Conservation (phyloP, 768 basidiomycete species). For the Rhizopogon vinicolor region DNA sequence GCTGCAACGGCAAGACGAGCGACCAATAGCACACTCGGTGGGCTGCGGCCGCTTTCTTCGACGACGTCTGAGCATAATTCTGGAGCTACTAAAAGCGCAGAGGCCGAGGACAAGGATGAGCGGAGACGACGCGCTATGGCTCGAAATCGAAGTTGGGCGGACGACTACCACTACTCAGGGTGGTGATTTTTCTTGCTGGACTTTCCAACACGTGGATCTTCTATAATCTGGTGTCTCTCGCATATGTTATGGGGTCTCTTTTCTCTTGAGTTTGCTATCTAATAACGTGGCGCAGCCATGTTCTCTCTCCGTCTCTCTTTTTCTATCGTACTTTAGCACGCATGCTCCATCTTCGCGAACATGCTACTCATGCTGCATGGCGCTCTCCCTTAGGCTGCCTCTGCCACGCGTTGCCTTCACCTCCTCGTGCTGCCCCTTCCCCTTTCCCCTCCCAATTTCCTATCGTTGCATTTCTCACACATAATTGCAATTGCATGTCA, state of each 20-base stretch:
- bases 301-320: constrained; percentile 12
- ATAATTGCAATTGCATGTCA: constrained; percentile 4
- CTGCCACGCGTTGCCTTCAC: not conserved
- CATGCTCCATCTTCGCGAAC: constrained; percentile 1
- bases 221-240: constrained; percentile 15
- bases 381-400: not conserved
- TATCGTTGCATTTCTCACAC: constrained; percentile 2
- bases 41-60: constrained; percentile 31
- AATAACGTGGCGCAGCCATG: not conserved
- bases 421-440: not conserved
- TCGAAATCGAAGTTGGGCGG: constrained; percentile 63
- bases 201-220: constrained; percentile 10
- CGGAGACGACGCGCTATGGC: constrained; percentile 43
- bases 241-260: constrained; percentile 12
- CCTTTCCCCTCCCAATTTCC: not conserved
- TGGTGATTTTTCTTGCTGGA: constrained; percentile 38
- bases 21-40: constrained; percentile 22
- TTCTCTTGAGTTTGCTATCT: constrained; percentile 7
- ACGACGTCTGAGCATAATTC: constrained; percentile 12
- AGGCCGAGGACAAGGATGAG: constrained; percentile 35
- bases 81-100: constrained; percentile 11
- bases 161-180: constrained; percentile 61
- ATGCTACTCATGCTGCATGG: not conserved
- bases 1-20: constrained; percentile 29
- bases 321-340: constrained; percentile 14